Conservation (phyloP, 2,329 filamentous ascomycete genomes). For the Phoma herbarum region DNA sequence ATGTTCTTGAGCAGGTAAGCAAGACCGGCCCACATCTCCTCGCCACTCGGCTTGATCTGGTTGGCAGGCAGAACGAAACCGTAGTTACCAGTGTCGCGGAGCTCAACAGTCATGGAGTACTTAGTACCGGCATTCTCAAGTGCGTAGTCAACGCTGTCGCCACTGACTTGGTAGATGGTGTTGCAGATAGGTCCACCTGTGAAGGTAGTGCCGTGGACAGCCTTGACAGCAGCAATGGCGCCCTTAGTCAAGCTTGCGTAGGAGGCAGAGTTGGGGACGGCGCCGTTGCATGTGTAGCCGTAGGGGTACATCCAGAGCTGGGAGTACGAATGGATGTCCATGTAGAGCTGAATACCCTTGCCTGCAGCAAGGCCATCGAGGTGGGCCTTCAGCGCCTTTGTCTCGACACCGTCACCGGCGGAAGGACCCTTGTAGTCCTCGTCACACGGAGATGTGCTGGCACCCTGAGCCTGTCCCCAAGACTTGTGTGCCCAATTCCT, state of each 20-base stretch:
- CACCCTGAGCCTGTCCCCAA: conserved; percentile 45
- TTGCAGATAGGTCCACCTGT: conserved; percentile 62
- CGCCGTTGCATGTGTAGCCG: conserved; percentile 65
- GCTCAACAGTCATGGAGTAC: conserved; percentile 60
- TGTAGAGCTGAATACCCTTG: conserved; percentile 67
- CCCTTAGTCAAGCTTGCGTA: conserved; percentile 61
- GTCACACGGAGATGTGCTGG: conserved; percentile 48
- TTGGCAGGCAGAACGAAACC: conserved; percentile 61
- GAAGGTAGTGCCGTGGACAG: conserved; percentile 60
- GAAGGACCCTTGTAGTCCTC: conserved; percentile 50
- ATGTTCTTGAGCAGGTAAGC: conserved; percentile 46
- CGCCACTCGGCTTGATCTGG: conserved; percentile 58
- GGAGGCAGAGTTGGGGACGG: conserved; percentile 58
- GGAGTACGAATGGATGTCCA: conserved; percentile 71
- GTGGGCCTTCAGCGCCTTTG: conserved; percentile 57
- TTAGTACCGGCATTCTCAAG: conserved; percentile 54
- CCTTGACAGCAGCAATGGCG: conserved; percentile 63
- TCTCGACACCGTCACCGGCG: conserved; percentile 48
- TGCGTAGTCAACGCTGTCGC: conserved; percentile 57
- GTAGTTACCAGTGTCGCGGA: conserved; percentile 59
- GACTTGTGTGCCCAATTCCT: conserved; percentile 50
- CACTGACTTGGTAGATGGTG: conserved; percentile 68
- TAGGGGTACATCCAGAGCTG: conserved; percentile 62
- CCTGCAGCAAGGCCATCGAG: conserved; percentile 55
- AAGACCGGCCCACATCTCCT: conserved; percentile 59